Conservation (phyloP, 2,329 filamentous ascomycete genomes). For the Alternaria brassicae region DNA sequence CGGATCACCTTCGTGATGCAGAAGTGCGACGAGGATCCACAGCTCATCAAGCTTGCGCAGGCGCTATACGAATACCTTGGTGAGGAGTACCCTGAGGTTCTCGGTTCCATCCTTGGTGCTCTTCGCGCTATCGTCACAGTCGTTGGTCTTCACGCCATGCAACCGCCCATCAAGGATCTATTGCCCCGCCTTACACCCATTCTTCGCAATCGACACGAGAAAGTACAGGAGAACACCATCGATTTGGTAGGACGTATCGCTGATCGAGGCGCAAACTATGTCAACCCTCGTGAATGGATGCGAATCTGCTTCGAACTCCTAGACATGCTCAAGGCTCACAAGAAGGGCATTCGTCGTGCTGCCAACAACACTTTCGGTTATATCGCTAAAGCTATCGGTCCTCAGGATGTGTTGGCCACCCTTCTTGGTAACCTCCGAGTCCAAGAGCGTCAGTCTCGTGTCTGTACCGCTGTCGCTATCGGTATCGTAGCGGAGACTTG, state of each 20-base stretch:
- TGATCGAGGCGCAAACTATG: constrained; percentile 92
- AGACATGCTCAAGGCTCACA: constrained; percentile 99
- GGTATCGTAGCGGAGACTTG: constrained; percentile 99
- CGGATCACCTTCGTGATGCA: constrained; percentile 99
- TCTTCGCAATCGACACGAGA: constrained; percentile 96
- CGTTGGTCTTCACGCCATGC: constrained; percentile 97
- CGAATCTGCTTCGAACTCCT: constrained; percentile 98
- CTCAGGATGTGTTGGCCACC: constrained; percentile 94
- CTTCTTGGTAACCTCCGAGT: constrained; percentile 96
- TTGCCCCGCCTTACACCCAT: constrained; percentile 97
- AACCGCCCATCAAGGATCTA: constrained; percentile 95
- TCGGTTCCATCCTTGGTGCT: constrained; percentile 94
- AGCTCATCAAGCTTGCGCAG: constrained; percentile 93
- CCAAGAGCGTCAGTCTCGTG: constrained; percentile 95
- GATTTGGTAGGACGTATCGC: constrained; percentile 97
- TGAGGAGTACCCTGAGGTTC: constrained; percentile 97
- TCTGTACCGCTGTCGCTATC: constrained; percentile 97
- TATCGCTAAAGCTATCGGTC: constrained; percentile 98
- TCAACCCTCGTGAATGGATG: constrained; percentile 99
- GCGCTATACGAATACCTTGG: constrained; percentile 98
- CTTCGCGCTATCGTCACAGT: constrained; percentile 96
- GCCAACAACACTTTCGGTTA: constrained; percentile 99
- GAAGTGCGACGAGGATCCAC: constrained; percentile 92
- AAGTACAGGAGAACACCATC: constrained; percentile 99
- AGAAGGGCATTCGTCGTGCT: constrained; percentile 96